Evolutionary conservation across 257 asterid genomes (phyloP), one percentile per base, ranked within the genome.

Genomic region (Ophiorrhiza pumila): DNA sequence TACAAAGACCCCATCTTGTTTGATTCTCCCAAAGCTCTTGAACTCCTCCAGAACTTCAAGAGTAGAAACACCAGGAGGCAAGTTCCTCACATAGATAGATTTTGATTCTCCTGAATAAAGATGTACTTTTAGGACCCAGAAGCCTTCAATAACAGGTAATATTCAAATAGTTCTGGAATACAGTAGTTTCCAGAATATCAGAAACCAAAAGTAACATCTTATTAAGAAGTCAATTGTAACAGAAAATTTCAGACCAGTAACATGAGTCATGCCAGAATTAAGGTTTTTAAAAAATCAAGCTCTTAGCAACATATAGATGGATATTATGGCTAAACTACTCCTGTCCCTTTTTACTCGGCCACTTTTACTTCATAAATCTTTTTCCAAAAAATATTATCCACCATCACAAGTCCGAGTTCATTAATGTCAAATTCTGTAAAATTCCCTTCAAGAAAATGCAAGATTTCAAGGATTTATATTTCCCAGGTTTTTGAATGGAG

Each of bases 11-110:
- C 97, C 99, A 74, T 94, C 97, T 41, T 75, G 82, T 84, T 85
- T 87, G 75, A 94, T 81, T 79, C 71, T 83, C 49, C 99, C 97
- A 20, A 86, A 94, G 52, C 62, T 76, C 63, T 85, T 84, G 53
- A 94, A 94, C 85, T 92, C 99, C 64, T 86, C 88, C 78, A 69
- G 69, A 78, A 91, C 80, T 75, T 91, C 97, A 9, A 69, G 71
- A 37, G 78, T 83, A 66, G 93, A 83, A 74, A 86, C 83, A 45
- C 89, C 74, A 47, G 87, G 73, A 17, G 96, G 91, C 86, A 94
- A 80, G 78, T 91, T 91, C 85, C 85, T 90, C 74, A 91, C 91
- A 71, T 91, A 94, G 52, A 94, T 92, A 63, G 96, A 88, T 80
- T 81, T 86, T 72, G 95, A 76, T 74, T 86, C 95, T 56, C 93